Conservation (phyloP, 345 rosid species). For the Ceriops tagal region DNA sequence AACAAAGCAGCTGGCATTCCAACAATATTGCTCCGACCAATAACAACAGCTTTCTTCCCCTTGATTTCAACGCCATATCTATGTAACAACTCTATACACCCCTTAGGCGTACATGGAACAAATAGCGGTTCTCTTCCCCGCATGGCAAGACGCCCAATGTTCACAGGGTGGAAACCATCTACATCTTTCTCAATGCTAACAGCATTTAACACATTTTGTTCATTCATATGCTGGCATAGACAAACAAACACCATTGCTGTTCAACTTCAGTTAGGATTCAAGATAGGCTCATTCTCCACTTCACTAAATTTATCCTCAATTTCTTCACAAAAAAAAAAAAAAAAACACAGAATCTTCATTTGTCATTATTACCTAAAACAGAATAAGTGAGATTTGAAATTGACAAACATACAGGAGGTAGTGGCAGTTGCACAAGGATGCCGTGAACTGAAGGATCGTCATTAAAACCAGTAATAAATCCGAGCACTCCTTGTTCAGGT, state of each 20-base stretch:
- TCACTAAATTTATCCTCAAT: no score
- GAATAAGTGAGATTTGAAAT: background rate
- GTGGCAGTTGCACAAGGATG: conserved; percentile 86
- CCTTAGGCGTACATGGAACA: conserved; percentile 13
- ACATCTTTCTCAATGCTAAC: conserved; percentile 82
- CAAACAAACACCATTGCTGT: background rate
- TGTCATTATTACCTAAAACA: background rate
- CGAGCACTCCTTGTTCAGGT: conserved; percentile 61
- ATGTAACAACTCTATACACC: conserved; percentile 80
- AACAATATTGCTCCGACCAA: conserved; percentile 92
- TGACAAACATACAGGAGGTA: conserved; percentile 16
- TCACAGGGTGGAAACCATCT: conserved; percentile 84
- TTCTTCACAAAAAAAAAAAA: conserved; percentile 30
- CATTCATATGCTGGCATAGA: conserved; percentile 67
- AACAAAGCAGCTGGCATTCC: conserved; percentile 94
- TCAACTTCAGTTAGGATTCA: background rate
- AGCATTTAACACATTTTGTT: conserved; percentile 65
- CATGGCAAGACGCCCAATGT: conserved; percentile 88
- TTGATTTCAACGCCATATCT: conserved; percentile 67
- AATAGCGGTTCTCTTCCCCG: conserved; percentile 65
- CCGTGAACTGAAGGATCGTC: conserved; percentile 74
- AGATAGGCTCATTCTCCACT: no score
- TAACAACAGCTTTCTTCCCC: conserved; percentile 83
- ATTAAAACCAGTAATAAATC: conserved; percentile 53
- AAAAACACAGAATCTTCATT: no score